A percentile compares a stretch with the other conserved stretches of the same genome.
Evolutionary conservation across 192 early-diverging fungal genomes (phyloP).

Genomic region (Polychytrium aggregatum): DNA sequence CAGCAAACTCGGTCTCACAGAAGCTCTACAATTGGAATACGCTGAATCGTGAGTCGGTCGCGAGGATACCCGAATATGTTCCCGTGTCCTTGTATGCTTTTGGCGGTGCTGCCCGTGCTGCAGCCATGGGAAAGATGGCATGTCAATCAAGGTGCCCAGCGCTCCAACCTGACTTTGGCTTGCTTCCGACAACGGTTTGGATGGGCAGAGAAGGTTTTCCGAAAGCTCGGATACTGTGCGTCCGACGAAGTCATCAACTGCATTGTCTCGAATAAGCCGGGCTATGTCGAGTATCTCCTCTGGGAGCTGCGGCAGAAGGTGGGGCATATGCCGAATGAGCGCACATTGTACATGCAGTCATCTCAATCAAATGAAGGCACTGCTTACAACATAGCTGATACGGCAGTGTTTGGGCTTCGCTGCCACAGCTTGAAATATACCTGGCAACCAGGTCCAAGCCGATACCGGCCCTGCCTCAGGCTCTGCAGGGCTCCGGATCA

Average conservation of each 20-base stretch:
- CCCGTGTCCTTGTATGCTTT: not conserved
- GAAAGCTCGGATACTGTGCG: slow-evolving; percentile 26
- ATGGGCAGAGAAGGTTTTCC: slow-evolving; percentile 36
- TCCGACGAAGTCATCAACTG: slow-evolving; percentile 26
- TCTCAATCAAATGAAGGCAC: too few relatives aligned
- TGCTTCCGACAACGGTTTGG: too few relatives aligned
- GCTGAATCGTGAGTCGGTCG: slow-evolving; percentile 30
- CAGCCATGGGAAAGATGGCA: not conserved
- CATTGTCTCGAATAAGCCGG: slow-evolving; percentile 32
- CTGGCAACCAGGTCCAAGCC: too few relatives aligned
- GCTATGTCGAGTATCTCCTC: slow-evolving; percentile 34
- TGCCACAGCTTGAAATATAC: too few relatives aligned
- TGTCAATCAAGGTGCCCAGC: not conserved
- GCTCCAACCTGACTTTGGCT: too few relatives aligned
- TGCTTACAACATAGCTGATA: too few relatives aligned
- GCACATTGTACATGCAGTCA: too few relatives aligned
- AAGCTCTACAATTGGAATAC: slow-evolving; percentile 51
- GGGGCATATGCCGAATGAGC: too few relatives aligned
- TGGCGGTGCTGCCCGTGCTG: too few relatives aligned
- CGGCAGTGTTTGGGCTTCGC: too few relatives aligned
- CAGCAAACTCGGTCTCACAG: slow-evolving; percentile 33
- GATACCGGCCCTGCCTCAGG: too few relatives aligned
- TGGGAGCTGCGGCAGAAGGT: slow-evolving; percentile 33
- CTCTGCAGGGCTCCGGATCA: too few relatives aligned
- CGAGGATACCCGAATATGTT: slow-evolving; percentile 3